Evolutionary conservation across 148 eudicot genomes (phyloP).

Genomic region (Tetragonia tetragonoides): DNA sequence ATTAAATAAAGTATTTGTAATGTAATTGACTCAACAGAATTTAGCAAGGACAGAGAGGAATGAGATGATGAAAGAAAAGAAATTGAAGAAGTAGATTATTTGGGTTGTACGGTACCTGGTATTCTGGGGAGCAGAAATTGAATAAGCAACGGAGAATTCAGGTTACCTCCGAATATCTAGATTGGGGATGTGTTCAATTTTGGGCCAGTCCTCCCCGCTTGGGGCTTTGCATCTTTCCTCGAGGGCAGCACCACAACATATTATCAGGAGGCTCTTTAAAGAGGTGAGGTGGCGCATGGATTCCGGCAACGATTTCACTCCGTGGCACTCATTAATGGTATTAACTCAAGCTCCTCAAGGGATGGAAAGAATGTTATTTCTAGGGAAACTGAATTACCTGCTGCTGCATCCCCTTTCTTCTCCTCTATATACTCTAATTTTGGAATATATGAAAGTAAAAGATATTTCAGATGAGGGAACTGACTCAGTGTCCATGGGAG

Average conservation of each 20-base stretch:
- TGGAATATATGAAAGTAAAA: not conserved
- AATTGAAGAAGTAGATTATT: too few species aligned
- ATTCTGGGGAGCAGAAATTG: too few species aligned
- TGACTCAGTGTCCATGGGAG: not conserved
- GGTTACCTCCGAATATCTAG: too few species aligned
- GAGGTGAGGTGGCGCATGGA: not conserved
- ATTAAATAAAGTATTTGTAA: too few species aligned
- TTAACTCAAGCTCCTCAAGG: not conserved
- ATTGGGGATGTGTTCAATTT: not conserved
- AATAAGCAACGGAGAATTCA: too few species aligned
- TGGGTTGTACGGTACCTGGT: too few species aligned
- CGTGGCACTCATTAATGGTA: too few species aligned
- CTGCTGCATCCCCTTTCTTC: too few species aligned
- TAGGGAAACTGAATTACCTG: too few species aligned
- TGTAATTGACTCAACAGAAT: too few species aligned
- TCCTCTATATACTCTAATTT: not conserved
- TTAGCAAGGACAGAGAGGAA: too few species aligned
- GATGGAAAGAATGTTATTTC: conserved; percentile 6
- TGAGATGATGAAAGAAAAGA: too few species aligned
- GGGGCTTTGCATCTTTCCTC: not conserved
- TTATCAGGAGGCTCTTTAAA: not conserved
- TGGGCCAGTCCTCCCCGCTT: not conserved
- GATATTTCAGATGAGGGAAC: not conserved
- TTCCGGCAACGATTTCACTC: not conserved
- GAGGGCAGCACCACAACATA: not conserved